Conservation (phyloP, 2,329 filamentous ascomycete species). For the Sporothrix euskadiensis region DNA sequence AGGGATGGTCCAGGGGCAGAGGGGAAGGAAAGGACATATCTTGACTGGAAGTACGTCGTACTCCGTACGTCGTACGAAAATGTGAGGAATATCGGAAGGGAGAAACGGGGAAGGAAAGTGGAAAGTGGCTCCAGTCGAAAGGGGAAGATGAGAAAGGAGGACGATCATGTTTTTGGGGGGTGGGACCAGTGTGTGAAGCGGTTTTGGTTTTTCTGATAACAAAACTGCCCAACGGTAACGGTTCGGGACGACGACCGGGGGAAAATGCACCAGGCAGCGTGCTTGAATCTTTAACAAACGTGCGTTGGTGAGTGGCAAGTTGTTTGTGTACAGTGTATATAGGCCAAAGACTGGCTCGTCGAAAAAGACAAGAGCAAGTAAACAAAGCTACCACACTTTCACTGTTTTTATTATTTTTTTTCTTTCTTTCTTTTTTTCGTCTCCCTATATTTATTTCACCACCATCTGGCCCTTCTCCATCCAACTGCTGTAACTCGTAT, state of each 20-base stretch:
- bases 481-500: not conserved
- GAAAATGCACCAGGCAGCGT: not conserved
- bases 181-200: not conserved
- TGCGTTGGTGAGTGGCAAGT: not conserved
- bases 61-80: no score
- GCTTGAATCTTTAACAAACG: not conserved
- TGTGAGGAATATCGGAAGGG: no score
- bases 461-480: not conserved
- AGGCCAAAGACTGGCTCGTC: not conserved
- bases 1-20: not conserved
- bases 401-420: not conserved
- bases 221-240: not conserved
- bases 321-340: not conserved
- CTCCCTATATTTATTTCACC: not conserved
- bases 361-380: not conserved
- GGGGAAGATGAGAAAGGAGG: not conserved
- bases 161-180: not conserved
- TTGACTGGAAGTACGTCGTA: not conserved
- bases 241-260: not conserved
- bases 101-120: not conserved
- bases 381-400: not conserved
- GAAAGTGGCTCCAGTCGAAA: not conserved
- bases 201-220: no score
- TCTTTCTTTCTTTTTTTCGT: not conserved
- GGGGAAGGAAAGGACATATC: not conserved